Evolutionary conservation across 805 yeast genomes (phyloP).

Genomic region (Clavispora asparagi): DNA sequence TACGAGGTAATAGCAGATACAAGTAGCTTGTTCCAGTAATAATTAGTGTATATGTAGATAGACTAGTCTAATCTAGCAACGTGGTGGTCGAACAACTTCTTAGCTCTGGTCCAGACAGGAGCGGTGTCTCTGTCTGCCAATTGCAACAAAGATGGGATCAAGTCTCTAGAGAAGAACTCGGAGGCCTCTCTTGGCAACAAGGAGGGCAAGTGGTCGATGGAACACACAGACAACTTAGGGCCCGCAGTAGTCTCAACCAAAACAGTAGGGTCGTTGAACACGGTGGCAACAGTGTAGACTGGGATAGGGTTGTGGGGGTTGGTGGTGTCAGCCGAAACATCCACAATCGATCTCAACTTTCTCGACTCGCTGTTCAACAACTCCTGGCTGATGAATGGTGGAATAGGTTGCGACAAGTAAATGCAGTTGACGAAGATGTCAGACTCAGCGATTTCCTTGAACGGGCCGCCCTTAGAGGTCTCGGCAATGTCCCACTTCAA

Average conservation of each 20-base stretch:
- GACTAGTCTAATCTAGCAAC: slow-evolving; percentile 55
- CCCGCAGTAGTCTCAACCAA: slow-evolving; percentile 72
- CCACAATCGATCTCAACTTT: slow-evolving; percentile 87
- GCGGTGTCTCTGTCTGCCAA: slow-evolving; percentile 77
- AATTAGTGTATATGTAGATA: background rate
- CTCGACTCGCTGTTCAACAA: slow-evolving; percentile 62
- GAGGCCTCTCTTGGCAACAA: slow-evolving; percentile 96
- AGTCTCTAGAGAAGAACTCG: slow-evolving; percentile 81
- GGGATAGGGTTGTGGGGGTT: slow-evolving; percentile 98
- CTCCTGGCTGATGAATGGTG: slow-evolving; percentile 79
- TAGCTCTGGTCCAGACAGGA: slow-evolving; percentile 91
- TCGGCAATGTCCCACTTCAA: slow-evolving; percentile 96
- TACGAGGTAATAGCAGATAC: background rate
- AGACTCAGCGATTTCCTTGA: slow-evolving; percentile 79
- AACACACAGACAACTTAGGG: slow-evolving; percentile 84
- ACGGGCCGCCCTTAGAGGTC: slow-evolving; percentile 96
- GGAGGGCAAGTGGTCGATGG: slow-evolving; percentile 95
- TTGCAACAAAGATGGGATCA: slow-evolving; percentile 83
- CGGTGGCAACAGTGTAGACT: slow-evolving; percentile 85
- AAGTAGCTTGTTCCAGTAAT: background rate
- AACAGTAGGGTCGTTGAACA: slow-evolving; percentile 87
- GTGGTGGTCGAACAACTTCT: slow-evolving; percentile 75
- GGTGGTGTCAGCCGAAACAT: slow-evolving; percentile 97
- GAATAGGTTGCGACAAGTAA: slow-evolving; percentile 86
- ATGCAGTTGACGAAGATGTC: slow-evolving; percentile 96